Base-by-base conservation (phyloP, 164 flowering plant genomes). In the Magnolia officinalis region DNA sequence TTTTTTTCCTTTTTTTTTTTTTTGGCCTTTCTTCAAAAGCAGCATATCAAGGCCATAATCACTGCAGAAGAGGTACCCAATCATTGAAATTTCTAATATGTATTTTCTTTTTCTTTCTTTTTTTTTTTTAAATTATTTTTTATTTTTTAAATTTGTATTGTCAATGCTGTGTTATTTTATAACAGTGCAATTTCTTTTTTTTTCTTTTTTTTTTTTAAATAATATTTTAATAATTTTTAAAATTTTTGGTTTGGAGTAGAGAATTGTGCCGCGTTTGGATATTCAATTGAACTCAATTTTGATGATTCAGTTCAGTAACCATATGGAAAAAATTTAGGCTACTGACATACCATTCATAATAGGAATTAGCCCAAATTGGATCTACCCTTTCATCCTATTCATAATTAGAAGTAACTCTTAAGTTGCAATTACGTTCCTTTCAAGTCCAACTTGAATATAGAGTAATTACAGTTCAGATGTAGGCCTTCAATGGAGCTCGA, bases 41-140 rank as follows among this genome's bases (percentile, higher is more conserved):
- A 94, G 98, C 99, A 95, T 81, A 90, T 95, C 80, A 95, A 93
- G 80, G 98, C 99, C 2, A 95, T 95, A 20, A 89, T 95, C 71
- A 95, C 99, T 71, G 85, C 97, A 65, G 98, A 92, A 63, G 99
- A 95, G 98, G 99, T 95, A 64, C 49, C 50, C 71, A 64, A 20
- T 19, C 67, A 4, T 6, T 20, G 19, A 64, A 5, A 18, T 64
- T 21, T 20, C 9, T 20, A 19, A 64, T 19, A 26, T 20, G 10
- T 55, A 55, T 55, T 55, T 55, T 55, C 0, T 16, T 55, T 55
- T 16, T n/a, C n/a, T n/a, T n/a, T n/a, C n/a, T n/a, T n/a, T n/a
- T n/a, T n/a, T n/a, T n/a, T n/a, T n/a, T n/a, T n/a, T n/a, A n/a
- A n/a, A n/a, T n/a, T n/a, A n/a, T n/a, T n/a, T n/a, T n/a, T n/a